Evolutionary conservation across 148 eudicot genomes (phyloP).

Genomic region (Camellia japonica): DNA sequence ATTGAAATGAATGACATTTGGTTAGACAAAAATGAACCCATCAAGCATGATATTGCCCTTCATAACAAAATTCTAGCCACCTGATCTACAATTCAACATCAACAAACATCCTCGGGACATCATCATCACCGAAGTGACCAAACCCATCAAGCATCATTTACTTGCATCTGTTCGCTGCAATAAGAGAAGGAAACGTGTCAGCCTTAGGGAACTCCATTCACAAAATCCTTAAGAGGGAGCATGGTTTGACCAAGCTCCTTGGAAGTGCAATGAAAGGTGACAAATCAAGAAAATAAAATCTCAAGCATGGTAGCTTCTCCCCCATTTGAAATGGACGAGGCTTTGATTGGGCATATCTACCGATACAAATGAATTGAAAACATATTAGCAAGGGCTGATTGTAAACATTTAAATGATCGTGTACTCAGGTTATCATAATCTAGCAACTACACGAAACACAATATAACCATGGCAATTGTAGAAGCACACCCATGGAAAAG

Average conservation of each 20-base stretch:
- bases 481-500: neutral
- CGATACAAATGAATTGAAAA: neutral
- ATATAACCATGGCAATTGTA: neutral
- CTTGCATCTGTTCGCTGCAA: constrained; percentile 21
- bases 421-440: neutral
- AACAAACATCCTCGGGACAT: neutral
- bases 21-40: neutral
- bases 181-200: constrained; percentile 7
- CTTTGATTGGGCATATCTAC: neutral
- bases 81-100: neutral
- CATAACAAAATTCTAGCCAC: neutral
- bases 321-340: neutral
- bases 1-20: neutral
- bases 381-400: neutral
- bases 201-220: neutral
- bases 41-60: neutral
- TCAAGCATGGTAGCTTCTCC: too few species aligned
- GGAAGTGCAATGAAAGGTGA: neutral
- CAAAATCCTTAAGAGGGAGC: neutral
- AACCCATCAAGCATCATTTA: neutral
- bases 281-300: neutral
- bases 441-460: constrained; percentile 5
- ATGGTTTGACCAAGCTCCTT: neutral
- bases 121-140: neutral
- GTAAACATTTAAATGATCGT: neutral